phyloP scores from a whole-genome alignment of 257 asterid genomes.

The Salvia hispanica region DNA sequence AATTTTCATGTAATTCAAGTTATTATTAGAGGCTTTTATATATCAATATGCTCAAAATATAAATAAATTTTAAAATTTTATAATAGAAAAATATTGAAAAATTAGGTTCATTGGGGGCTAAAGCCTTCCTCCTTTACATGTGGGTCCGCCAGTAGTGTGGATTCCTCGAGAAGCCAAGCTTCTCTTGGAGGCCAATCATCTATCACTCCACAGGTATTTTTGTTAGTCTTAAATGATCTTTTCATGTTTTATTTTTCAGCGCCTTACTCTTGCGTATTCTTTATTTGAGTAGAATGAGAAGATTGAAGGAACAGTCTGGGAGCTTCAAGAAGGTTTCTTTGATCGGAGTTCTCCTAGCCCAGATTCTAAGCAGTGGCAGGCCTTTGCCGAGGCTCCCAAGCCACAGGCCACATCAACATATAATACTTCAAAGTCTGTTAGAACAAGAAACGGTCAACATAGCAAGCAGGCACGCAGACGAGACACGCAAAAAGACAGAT shows the following conservation, averaged over 20 bases:
- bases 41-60: no score
- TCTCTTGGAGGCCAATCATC: constrained; percentile 58
- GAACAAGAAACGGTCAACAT: constrained; percentile 66
- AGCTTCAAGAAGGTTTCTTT: constrained; percentile 69
- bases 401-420: constrained; percentile 39
- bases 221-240: constrained; percentile 2
- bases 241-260: constrained; percentile 6
- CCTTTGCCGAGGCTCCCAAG: constrained; percentile 68
- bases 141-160: constrained; percentile 62
- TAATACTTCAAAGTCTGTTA: constrained; percentile 58
- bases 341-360: constrained; percentile 55
- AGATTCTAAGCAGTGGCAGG: constrained; percentile 78
- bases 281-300: constrained; percentile 51
- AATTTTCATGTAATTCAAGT: no score
- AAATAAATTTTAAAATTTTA: no score
- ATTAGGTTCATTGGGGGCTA: no score
- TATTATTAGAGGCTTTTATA: no score
- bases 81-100: no score
- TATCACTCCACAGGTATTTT: constrained; percentile 45
- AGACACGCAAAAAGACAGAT: no score
- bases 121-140: no score
- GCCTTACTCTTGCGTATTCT: constrained; percentile 12
- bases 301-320: constrained; percentile 79
- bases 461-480: constrained; percentile 45
- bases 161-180: constrained; percentile 45